A percentile compares a stretch with the other conserved stretches of the same genome.
phyloP scores from a whole-genome alignment of 2,329 filamentous ascomycete genomes.

The Ambrosiella xylebori region DNA sequence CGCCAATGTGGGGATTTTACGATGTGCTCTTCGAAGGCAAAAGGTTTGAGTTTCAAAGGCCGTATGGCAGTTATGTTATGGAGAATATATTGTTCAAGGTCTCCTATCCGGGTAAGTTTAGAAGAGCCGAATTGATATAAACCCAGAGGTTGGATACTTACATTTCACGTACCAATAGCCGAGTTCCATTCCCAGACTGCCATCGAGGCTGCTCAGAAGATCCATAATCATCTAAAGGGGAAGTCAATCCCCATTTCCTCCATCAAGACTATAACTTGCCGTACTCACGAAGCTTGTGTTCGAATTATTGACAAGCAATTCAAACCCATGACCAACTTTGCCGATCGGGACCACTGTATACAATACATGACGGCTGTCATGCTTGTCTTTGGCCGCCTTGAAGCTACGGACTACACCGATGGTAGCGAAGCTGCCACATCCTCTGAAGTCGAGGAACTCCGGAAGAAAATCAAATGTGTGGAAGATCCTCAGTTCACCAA shows the following conservation, averaged over 20 bases:
- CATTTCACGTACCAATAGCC: slow-evolving; percentile 27
- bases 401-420: slow-evolving; percentile 85
- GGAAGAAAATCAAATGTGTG: slow-evolving; percentile 86
- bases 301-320: slow-evolving; percentile 99
- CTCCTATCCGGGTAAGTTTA: slow-evolving; percentile 70
- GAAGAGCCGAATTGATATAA: not conserved
- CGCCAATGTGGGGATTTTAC: slow-evolving; percentile 95
- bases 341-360: slow-evolving; percentile 97
- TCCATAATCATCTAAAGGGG: slow-evolving; percentile 65
- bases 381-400: slow-evolving; percentile 86
- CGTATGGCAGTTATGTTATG: slow-evolving; percentile 98
- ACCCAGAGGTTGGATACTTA: too few species aligned
- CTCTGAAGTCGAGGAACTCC: slow-evolving; percentile 72
- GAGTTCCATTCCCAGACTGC: slow-evolving; percentile 99
- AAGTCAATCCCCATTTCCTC: slow-evolving; percentile 84
- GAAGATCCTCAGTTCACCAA: slow-evolving; percentile 88
- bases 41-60: slow-evolving; percentile 88
- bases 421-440: slow-evolving; percentile 83
- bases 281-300: slow-evolving; percentile 95
- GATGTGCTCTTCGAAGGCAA: slow-evolving; percentile 94
- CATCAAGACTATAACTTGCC: slow-evolving; percentile 83
- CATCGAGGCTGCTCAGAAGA: slow-evolving; percentile 80
- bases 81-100: slow-evolving; percentile 99
- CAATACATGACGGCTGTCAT: slow-evolving; percentile 98
- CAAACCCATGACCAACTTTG: slow-evolving; percentile 99